phyloP scores from a whole-genome alignment of 345 rosid species.

The Eucalyptus lansdowneana region DNA sequence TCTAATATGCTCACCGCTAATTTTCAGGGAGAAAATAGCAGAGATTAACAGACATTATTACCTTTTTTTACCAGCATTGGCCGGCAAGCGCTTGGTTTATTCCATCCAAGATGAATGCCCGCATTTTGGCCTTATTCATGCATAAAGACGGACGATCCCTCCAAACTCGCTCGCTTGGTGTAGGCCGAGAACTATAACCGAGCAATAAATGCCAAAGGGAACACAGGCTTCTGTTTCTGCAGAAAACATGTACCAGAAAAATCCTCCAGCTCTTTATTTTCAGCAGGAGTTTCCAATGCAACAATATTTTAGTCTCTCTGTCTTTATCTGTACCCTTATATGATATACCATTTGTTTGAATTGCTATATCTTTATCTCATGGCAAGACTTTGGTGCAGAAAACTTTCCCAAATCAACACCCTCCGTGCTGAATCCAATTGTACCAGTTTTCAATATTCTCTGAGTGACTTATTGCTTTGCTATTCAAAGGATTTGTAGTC shows the following conservation, averaged over 20 bases:
- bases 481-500: neutral
- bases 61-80: neutral
- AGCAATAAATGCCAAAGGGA: neutral
- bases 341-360: neutral
- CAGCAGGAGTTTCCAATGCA: neutral
- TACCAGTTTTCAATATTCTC: neutral
- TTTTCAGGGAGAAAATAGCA: neutral
- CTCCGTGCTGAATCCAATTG: neutral
- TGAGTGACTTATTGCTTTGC: neutral
- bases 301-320: neutral
- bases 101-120: neutral
- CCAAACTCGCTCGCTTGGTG: neutral
- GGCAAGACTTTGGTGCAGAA: neutral
- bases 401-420: neutral
- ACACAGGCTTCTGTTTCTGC: neutral
- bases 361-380: neutral
- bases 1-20: too few species aligned
- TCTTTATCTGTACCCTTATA: neutral
- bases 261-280: neutral
- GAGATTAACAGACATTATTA: neutral
- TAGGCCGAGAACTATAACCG: neutral
- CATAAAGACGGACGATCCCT: neutral
- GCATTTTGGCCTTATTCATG: neutral
- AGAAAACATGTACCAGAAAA: neutral
- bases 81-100: neutral